Percentiles rank a stretch among this genome's conserved stretches.
Conservation (phyloP, 148 eudicot genomes). For the Vaccinium darrowii region DNA sequence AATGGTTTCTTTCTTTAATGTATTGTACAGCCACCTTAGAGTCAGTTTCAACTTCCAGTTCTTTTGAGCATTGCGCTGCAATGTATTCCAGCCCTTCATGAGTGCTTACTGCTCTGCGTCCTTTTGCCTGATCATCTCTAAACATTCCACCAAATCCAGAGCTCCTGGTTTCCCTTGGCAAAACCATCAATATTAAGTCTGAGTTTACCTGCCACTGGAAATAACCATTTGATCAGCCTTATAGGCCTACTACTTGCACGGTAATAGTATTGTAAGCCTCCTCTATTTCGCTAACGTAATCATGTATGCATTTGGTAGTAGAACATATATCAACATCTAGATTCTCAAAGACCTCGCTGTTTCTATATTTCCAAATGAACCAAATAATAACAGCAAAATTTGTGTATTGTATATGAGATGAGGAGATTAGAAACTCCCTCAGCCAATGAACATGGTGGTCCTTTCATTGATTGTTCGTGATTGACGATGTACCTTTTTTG, state of each 20-base stretch:
- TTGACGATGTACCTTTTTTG: background rate
- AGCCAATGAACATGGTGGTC: background rate
- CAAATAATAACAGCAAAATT: background rate
- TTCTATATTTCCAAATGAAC: background rate
- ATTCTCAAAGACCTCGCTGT: background rate
- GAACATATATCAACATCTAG: background rate
- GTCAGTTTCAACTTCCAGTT: no score
- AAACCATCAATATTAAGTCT: background rate
- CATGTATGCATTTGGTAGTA: background rate
- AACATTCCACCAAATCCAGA: background rate
- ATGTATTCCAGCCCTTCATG: no score
- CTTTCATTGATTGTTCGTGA: background rate
- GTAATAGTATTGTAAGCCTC: background rate
- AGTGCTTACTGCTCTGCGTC: no score
- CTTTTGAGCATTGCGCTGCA: no score
- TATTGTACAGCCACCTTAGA: no score
- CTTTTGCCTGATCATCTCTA: no score
- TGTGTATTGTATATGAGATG: background rate
- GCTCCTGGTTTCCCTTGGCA: background rate
- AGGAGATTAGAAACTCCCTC: background rate
- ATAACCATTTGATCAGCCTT: background rate
- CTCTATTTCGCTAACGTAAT: background rate
- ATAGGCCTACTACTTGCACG: background rate
- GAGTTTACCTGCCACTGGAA: background rate
- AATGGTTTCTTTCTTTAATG: no score